Base-by-base conservation (phyloP, 2,329 filamentous ascomycete genomes). In the Neonectria ditissima region DNA sequence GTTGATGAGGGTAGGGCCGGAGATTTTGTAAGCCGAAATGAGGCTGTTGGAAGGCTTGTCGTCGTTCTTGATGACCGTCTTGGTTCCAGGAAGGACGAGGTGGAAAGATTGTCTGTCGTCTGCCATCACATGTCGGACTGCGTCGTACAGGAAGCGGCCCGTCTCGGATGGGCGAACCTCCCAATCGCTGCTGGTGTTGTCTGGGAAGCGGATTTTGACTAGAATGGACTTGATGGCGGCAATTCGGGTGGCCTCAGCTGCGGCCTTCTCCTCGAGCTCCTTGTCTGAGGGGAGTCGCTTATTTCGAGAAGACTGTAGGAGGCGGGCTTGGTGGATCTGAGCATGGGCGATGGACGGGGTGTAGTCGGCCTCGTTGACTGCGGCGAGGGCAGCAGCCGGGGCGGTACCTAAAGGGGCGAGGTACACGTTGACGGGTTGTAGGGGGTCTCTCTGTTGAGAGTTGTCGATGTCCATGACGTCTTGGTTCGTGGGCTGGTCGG, bases 191-290 rank as follows among this genome's bases (percentile, higher is more conserved):
- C 90, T 89, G 61, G 89, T 92, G 70, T 94, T 92, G 75, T 98
- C 94, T 0, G 95, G 95, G 71, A 97, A 94, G 26, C 94, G 91
- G 52, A 97, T 87, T 68, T 92, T 93, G 67, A 98, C 84, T 28
- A 88, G 85, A 32, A 97, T 87, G 32, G 87, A 87, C 54, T 86
- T 88, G 64, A 94, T 84, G 5, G 86, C 84, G 5, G 89, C 86
- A 1, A 94, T 81, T 66, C 84, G 90, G 30, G 89, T 88, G 50
- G 87, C 86, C 55, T 90, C 88, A 22, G 87, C 89, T 5, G 87
- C 83, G 34, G 89, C 89, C 68, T 89, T 88, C 24, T 90, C 89
- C 37, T 89, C 90, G 11, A 97, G 82, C 75, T 98, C 95, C 34
- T 87, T 88, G 78, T 98, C 94, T 1, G 93, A 97, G 6, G 88